Conservation (phyloP, 768 basidiomycete species). For the Lactarius evosmus region DNA sequence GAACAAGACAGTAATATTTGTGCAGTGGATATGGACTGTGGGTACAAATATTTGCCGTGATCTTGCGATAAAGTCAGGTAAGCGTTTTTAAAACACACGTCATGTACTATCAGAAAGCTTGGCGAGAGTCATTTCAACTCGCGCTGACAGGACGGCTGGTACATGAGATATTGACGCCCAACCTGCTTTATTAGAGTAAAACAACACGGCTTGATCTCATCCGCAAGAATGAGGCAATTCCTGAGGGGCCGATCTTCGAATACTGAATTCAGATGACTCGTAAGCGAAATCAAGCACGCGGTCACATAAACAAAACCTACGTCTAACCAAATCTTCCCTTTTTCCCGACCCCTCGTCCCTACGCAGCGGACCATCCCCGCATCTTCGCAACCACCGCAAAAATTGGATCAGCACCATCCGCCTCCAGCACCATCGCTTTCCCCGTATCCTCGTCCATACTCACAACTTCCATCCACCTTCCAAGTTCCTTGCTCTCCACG, state of each 20-base stretch:
- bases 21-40: too few species aligned
- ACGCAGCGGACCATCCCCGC: constrained; percentile 16
- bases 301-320: neutral
- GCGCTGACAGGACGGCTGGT: too few species aligned
- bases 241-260: too few species aligned
- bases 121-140: neutral
- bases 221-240: too few species aligned
- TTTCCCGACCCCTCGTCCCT: neutral
- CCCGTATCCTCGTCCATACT: constrained; percentile 49
- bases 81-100: too few species aligned
- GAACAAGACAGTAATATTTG: too few species aligned
- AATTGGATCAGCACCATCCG: constrained; percentile 17
- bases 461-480: constrained; percentile 72
- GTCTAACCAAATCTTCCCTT: neutral
- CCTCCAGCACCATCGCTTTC: constrained; percentile 9
- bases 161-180: neutral
- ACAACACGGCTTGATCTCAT: too few species aligned
- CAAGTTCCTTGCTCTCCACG: constrained; percentile 78
- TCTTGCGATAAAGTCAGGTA: too few species aligned
- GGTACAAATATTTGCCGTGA: too few species aligned
- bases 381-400: constrained; percentile 15
- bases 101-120: too few species aligned
- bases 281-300: neutral
- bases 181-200: neutral
- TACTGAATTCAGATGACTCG: neutral